Conservation (phyloP, 2,329 filamentous ascomycete species). For the Ceratocystis albifundus region DNA sequence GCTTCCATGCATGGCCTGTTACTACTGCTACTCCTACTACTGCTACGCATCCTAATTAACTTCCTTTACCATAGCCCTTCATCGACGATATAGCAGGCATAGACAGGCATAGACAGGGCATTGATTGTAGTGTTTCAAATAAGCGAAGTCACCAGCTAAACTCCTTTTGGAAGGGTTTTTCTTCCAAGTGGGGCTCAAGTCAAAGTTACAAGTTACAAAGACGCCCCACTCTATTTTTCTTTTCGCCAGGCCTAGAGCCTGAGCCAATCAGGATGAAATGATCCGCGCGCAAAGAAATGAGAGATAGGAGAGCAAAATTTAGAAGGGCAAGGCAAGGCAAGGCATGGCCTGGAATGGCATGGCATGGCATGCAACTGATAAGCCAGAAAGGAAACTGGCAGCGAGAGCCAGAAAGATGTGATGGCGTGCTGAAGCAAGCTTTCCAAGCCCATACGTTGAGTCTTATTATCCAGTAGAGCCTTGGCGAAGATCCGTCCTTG, state of each 20-base stretch:
- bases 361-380: background rate
- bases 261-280: background rate
- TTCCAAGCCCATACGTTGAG: background rate
- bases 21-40: background rate
- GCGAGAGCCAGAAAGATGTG: background rate
- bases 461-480: background rate
- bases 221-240: background rate
- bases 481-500: background rate
- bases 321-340: background rate
- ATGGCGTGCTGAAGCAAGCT: background rate
- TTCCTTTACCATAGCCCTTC: background rate
- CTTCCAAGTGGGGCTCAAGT: background rate
- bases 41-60: background rate
- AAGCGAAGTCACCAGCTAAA: constrained; percentile 8
- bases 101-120: background rate
- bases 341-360: background rate
- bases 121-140: constrained; percentile 7
- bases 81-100: background rate
- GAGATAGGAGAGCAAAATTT: background rate
- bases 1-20: too few relatives aligned
- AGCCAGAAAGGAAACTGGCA: background rate
- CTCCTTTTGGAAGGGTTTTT: background rate
- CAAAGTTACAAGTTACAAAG: constrained; percentile 6
- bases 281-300: background rate
- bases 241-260: background rate